Conservation (phyloP, 2,329 filamentous ascomycete species). For the Pseudocercospora vitis region DNA sequence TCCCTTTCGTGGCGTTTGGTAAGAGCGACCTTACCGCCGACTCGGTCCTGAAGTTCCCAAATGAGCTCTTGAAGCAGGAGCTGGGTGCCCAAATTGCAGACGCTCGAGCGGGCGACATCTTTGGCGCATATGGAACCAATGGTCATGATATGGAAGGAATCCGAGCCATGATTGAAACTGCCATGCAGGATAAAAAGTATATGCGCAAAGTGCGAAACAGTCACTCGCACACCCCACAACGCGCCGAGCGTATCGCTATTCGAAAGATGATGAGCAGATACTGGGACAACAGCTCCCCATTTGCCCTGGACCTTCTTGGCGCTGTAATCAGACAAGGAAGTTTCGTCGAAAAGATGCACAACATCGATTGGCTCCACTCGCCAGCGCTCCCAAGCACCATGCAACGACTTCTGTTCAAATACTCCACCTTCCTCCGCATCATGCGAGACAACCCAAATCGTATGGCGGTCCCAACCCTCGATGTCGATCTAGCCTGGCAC, state of each 20-base stretch:
- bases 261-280: constrained; percentile 71
- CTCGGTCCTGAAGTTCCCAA: constrained; percentile 29
- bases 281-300: constrained; percentile 65
- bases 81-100: constrained; percentile 46
- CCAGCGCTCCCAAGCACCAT: constrained; percentile 65
- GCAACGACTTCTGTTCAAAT: constrained; percentile 63
- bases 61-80: constrained; percentile 45
- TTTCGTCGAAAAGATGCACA: constrained; percentile 72
- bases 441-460: constrained; percentile 51
- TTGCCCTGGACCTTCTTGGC: constrained; percentile 64
- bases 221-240: constrained; percentile 12
- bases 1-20: constrained; percentile 43
- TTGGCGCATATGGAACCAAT: not conserved
- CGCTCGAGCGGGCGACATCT: not conserved
- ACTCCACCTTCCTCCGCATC: constrained; percentile 62
- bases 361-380: constrained; percentile 76
- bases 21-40: constrained; percentile 22
- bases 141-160: constrained; percentile 41
- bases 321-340: constrained; percentile 66
- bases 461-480: constrained; percentile 67
- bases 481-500: constrained; percentile 77
- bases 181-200: constrained; percentile 42
- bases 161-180: constrained; percentile 51
- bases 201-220: constrained; percentile 42
- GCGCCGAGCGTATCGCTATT: constrained; percentile 44